These are phyloP conservation scores for Populus trichocarpa DNA, from an alignment of 441 rosid species.

Conservation along the genomic window DNA sequence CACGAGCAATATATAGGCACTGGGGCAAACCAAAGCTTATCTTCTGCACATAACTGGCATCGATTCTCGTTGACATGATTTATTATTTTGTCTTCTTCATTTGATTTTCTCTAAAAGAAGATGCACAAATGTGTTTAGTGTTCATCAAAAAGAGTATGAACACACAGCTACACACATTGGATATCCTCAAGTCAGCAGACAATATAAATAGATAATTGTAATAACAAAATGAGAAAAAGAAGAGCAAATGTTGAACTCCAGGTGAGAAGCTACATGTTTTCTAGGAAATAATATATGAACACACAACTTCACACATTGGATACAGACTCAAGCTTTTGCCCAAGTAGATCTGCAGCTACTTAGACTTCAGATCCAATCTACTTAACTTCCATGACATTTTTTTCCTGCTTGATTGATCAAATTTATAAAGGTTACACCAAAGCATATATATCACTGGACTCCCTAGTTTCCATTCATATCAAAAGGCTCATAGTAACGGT, in stretches of 20 bases:
- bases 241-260: neutral
- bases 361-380: constrained; percentile 1
- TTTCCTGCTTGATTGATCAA: neutral
- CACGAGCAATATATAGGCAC: constrained; percentile 51
- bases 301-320: constrained; percentile 7
- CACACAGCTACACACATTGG: too few relatives aligned
- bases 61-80: constrained; percentile 25
- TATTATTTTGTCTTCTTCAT: constrained; percentile 21
- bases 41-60: constrained; percentile 53
- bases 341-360: neutral
- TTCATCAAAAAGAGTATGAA: neutral
- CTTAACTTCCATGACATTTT: neutral
- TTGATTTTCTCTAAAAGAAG: constrained; percentile 21
- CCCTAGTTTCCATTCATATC: neutral
- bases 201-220: neutral
- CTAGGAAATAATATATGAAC: neutral
- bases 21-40: constrained; percentile 39
- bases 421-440: neutral
- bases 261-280: neutral
- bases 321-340: neutral
- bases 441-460: neutral
- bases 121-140: constrained; percentile 13
- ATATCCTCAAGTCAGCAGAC: neutral
- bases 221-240: neutral
- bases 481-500: too few relatives aligned